A percentile compares a stretch with the other conserved stretches of the same genome.
Conservation (phyloP, 2,329 filamentous ascomycete species). For the Trichoderma atrobrunneum region DNA sequence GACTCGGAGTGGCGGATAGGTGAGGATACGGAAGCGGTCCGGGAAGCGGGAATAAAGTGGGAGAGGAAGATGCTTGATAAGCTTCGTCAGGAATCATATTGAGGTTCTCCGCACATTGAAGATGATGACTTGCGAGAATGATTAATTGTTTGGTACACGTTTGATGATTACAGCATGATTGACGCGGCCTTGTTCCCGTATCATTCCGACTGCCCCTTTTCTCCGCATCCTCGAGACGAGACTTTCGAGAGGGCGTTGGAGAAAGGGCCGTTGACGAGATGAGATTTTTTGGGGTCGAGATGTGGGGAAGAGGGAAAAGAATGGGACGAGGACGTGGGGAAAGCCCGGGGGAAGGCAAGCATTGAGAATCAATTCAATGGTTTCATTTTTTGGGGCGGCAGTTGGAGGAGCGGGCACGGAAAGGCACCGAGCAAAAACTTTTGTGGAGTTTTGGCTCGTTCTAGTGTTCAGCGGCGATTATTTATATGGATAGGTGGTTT, state of each 20-base stretch:
- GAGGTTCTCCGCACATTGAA: not conserved
- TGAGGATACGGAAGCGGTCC: not conserved
- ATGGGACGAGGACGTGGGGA: not conserved
- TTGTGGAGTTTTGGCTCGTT: not conserved
- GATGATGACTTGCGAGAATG: not conserved
- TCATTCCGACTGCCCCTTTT: not conserved
- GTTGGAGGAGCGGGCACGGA: not conserved
- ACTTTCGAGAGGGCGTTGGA: not conserved
- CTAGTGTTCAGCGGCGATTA: not conserved
- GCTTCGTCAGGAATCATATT: not conserved
- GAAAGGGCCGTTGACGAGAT: not conserved
- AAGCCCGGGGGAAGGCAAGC: not conserved
- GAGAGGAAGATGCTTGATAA: not conserved
- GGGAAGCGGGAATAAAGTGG: not conserved
- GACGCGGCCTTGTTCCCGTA: not conserved
- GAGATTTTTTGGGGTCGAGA: not conserved
- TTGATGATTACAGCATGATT: not conserved
- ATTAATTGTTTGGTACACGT: not conserved
- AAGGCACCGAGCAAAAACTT: not conserved
- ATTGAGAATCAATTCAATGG: not conserved
- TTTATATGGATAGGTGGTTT: not conserved
- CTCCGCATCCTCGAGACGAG: not conserved
- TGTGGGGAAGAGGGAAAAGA: not conserved
- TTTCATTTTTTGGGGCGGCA: not conserved
- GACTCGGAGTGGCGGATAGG: not conserved